Conservation (phyloP, 2,329 filamentous ascomycete species). For the Leptographium wingfieldii region DNA sequence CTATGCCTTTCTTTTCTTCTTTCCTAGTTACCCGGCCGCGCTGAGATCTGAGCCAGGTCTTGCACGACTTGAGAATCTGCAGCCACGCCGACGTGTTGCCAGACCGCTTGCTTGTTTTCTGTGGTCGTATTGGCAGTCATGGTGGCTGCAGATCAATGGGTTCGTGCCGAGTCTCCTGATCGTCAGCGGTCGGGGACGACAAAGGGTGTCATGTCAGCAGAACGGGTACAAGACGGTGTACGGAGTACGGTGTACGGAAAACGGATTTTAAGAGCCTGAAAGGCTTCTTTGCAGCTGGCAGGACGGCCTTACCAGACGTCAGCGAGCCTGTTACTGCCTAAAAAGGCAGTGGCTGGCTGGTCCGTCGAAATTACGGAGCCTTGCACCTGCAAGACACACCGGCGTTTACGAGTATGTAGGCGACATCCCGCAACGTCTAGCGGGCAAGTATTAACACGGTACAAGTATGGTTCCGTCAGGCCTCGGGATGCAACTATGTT, state of each 20-base stretch:
- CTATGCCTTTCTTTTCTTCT: background rate
- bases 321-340: background rate
- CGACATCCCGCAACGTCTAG: background rate
- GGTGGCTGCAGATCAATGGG: background rate
- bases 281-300: background rate
- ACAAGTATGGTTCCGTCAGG: background rate
- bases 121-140: background rate
- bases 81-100: background rate
- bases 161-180: background rate
- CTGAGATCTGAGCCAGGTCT: background rate
- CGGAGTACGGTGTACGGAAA: too few species aligned
- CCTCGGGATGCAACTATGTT: background rate
- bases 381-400: background rate
- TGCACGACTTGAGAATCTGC: background rate
- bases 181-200: background rate
- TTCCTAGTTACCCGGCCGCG: background rate
- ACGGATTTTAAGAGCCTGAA: too few species aligned
- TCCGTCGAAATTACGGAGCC: background rate
- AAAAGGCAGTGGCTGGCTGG: background rate
- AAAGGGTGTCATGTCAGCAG: background rate
- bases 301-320: background rate
- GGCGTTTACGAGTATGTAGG: background rate
- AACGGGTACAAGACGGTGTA: background rate
- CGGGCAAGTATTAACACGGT: background rate
- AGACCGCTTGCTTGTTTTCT: background rate